Base-by-base conservation (phyloP, 148 eudicot species). In the Silene latifolia region DNA sequence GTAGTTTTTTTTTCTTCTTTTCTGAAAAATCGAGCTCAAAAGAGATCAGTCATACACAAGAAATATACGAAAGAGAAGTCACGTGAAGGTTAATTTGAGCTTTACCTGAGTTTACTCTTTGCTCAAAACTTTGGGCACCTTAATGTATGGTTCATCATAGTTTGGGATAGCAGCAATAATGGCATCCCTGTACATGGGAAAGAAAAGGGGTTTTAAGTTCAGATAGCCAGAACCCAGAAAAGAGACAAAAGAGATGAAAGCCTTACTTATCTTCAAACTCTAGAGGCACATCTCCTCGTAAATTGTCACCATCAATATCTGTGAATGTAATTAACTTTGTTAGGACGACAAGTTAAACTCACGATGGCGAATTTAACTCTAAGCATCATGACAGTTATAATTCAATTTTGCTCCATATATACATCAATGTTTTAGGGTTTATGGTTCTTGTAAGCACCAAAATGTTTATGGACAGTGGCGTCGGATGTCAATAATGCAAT, bases 101-200 rank as follows among this genome's bases (percentile, higher is more conserved):
- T 18, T 39, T 21, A 61, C 32, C 21, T 6, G 58, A 69, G 42
- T 39, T 61, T 77, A 93, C 79, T 94, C 96, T 80, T 89, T 89
- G 86, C 88, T 89, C 80, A 95, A 72, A 73, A 92, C 91, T 80
- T 92, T 89, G 18, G 97, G 99, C 78, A 95, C 97, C 86, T 90
- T 90, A 79, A 95, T 89, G 72, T 88, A 95, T 44, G 97, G 86
- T 67, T 89, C 96, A 70, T 92, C 94, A 27, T 85, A 95, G 75
- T 84, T 85, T 61, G 97, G 99, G 24, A 95, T 80, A 23, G 89
- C 87, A 48, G 88, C 85, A 66, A 90, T 81, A 62, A 95, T 90
- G 70, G 87, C 91, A 71, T 95, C 92, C 87, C 97, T 92, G 44
- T 67, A 73, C 21, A 62, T 46, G 20, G 14, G 61, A 24, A 72